These are phyloP conservation scores for Penicillium polonicum DNA, from an alignment of 2,329 filamentous ascomycete genomes.

Conservation along the genomic window DNA sequence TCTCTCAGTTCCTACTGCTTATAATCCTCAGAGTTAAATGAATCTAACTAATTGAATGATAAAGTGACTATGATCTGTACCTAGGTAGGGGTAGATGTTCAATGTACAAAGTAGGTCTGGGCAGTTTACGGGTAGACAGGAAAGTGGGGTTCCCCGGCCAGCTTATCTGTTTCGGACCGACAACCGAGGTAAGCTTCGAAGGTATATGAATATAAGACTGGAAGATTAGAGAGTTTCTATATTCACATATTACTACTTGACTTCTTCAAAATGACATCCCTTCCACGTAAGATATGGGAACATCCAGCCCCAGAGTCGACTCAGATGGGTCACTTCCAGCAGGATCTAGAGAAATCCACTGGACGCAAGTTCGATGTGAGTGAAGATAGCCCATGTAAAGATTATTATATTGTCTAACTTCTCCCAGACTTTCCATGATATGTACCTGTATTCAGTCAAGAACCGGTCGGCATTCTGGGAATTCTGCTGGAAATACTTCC, in stretches of 20 bases:
- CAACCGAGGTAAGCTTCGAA: not conserved
- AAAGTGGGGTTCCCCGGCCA: not conserved
- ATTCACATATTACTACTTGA: not conserved
- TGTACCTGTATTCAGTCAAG: constrained; percentile 68
- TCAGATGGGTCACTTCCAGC: constrained; percentile 22
- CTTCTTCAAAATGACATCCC: not conserved
- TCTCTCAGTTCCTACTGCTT: too few relatives aligned
- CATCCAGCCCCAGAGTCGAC: constrained; percentile 26
- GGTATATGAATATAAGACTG: not conserved
- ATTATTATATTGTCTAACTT: not conserved
- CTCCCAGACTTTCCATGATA: constrained; percentile 56
- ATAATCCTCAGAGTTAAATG: too few relatives aligned
- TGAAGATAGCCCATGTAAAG: not conserved
- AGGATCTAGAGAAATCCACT: constrained; percentile 16
- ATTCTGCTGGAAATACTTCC: constrained; percentile 59
- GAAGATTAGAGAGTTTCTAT: not conserved
- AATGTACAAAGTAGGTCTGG: not conserved
- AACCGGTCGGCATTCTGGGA: constrained; percentile 65
- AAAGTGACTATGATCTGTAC: not conserved
- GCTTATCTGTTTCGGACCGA: not conserved
- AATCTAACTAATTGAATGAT: too few relatives aligned
- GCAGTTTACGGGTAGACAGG: not conserved
- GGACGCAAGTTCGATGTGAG: constrained; percentile 20
- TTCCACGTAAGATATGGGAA: constrained; percentile 26
- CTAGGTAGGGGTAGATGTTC: not conserved